phyloP scores from a whole-genome alignment of 2,329 filamentous ascomycete genomes.

The Microthyrium microscopicum region DNA sequence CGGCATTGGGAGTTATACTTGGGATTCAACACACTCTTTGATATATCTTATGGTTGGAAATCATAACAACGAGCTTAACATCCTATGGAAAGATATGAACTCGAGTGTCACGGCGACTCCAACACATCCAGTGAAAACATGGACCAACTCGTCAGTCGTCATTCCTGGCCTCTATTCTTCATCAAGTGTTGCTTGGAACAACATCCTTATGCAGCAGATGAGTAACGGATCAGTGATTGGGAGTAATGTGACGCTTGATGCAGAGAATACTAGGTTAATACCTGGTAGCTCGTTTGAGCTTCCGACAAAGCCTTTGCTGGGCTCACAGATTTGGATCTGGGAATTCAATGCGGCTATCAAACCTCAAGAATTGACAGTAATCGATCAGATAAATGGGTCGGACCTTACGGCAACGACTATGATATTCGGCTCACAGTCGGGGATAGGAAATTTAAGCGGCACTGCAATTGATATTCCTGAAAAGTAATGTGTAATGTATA shows the following conservation, averaged over 20 bases:
- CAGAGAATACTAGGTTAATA: neutral
- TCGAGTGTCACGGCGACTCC: neutral
- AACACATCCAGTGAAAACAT: neutral
- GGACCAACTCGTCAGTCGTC: neutral
- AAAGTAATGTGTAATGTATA: no score
- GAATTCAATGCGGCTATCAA: neutral
- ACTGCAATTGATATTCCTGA: no score
- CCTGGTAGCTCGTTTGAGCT: neutral
- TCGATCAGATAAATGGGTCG: neutral
- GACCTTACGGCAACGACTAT: no score
- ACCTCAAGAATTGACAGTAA: neutral
- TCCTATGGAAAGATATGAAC: neutral
- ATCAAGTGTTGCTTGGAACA: neutral
- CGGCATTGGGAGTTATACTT: slow-evolving; percentile 3
- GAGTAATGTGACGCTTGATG: neutral
- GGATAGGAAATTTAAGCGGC: no score
- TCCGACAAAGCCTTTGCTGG: neutral
- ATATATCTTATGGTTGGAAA: neutral
- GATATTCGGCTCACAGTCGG: no score
- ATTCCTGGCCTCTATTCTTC: neutral
- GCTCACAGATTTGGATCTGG: neutral
- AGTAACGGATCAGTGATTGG: neutral
- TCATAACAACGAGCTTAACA: neutral
- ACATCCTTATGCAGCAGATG: neutral
- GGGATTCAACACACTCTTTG: neutral